Evolutionary conservation across 2,329 filamentous ascomycete species (phyloP).

Genomic region (Knoxdaviesia capensis): DNA sequence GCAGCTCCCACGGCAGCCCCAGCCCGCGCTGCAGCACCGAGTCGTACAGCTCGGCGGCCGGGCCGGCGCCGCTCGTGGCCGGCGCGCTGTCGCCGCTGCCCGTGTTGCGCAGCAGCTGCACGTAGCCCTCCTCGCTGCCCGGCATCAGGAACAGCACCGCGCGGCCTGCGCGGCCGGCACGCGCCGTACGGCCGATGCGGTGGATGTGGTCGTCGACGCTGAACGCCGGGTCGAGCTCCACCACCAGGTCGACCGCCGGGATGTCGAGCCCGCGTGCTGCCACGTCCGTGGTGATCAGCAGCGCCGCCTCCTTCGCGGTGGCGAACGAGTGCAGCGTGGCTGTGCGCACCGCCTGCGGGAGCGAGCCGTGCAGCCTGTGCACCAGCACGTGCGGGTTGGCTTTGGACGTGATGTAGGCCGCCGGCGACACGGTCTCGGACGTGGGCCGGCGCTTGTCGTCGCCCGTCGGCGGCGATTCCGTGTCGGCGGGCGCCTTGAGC

Average conservation of each 20-base stretch:
- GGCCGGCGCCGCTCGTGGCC: conserved; percentile 23
- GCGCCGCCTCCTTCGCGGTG: conserved; percentile 49
- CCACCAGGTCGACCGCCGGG: conserved; percentile 80
- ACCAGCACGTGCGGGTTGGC: conserved; percentile 56
- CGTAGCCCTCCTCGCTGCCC: conserved; percentile 80
- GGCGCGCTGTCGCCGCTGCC: too few relatives aligned
- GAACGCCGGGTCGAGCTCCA: conserved; percentile 94
- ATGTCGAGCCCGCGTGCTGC: conserved; percentile 90
- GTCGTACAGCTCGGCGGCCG: conserved; percentile 30
- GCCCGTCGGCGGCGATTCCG: background rate
- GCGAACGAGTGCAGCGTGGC: conserved; percentile 69
- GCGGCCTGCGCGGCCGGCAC: conserved; percentile 73
- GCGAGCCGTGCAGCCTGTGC: conserved; percentile 78
- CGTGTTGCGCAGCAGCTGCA: conserved; percentile 50
- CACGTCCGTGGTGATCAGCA: conserved; percentile 88
- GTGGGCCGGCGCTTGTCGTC: conserved; percentile 10
- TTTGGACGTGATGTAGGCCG: conserved; percentile 52
- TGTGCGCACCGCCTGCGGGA: conserved; percentile 73
- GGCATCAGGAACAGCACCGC: conserved; percentile 81
- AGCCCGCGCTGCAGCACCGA: conserved; percentile 45
- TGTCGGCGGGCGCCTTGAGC: conserved; percentile 23
- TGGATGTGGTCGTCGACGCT: conserved; percentile 86
- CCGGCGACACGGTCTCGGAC: conserved; percentile 43
- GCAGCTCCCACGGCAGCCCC: conserved; percentile 35
- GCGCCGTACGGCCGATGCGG: conserved; percentile 82